These are phyloP conservation scores for Erigeron canadensis DNA, from an alignment of 129 eudicot genomes.

Conservation along the genomic window DNA sequence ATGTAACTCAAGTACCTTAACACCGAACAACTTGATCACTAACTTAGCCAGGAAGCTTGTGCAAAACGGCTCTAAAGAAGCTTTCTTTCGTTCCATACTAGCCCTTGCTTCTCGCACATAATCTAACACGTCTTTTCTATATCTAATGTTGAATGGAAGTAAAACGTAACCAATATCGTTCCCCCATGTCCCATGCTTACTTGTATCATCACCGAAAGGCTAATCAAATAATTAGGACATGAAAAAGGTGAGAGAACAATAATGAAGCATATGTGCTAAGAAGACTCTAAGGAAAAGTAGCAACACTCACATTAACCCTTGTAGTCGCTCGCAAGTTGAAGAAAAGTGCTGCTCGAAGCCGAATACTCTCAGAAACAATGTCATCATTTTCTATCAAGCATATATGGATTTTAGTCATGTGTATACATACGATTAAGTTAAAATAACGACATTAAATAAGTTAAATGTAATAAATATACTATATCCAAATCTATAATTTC, in stretches of 20 bases:
- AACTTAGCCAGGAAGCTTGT: background rate
- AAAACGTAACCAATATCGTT: background rate
- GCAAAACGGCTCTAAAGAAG: background rate
- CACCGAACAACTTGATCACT: background rate
- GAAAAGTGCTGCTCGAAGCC: constrained; percentile 32
- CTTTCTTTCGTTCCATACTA: background rate
- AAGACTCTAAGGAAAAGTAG: no score
- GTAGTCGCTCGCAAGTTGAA: constrained; percentile 34
- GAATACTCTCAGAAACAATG: constrained; percentile 19
- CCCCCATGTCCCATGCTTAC: background rate
- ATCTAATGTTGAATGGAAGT: background rate
- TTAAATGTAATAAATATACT: no score
- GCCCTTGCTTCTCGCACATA: background rate
- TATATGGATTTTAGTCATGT: no score
- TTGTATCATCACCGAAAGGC: no score
- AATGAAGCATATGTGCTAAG: no score
- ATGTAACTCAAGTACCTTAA: background rate
- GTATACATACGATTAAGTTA: no score
- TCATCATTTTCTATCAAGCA: background rate
- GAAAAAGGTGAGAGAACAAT: no score
- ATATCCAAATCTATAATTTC: no score
- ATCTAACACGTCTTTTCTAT: background rate
- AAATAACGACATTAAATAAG: no score
- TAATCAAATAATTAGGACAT: no score
- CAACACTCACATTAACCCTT: constrained; percentile 27